These are phyloP conservation scores for Lithohypha guttulata DNA, from an alignment of 2,329 filamentous ascomycete genomes.

Conservation along the genomic window DNA sequence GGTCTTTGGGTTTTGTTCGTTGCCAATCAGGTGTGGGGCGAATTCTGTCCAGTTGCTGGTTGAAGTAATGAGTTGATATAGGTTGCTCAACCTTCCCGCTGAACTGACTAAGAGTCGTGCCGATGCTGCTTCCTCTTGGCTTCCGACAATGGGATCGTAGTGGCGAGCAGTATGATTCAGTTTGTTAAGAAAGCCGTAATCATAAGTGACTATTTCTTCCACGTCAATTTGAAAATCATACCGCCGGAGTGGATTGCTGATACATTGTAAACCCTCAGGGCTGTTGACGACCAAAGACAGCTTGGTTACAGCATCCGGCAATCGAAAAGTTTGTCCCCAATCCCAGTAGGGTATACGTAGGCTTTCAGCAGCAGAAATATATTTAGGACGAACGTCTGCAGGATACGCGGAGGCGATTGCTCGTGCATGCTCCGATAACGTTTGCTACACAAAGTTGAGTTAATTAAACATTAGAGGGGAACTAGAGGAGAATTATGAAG, in stretches of 20 bases:
- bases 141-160: conserved; percentile 12
- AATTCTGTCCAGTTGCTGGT: conserved; percentile 23
- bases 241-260: conserved; percentile 38
- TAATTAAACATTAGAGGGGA: no score
- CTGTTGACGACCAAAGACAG: conserved; percentile 34
- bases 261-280: conserved; percentile 28
- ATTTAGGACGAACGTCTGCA: conserved; percentile 37
- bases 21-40: conserved; percentile 15
- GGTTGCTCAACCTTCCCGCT: conserved; percentile 14
- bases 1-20: conserved; percentile 9
- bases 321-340: conserved; percentile 31
- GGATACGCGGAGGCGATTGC: conserved; percentile 33
- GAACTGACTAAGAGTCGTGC: conserved; percentile 16
- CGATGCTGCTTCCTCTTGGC: conserved; percentile 17
- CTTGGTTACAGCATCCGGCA: conserved; percentile 30
- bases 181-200: background rate
- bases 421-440: conserved; percentile 30
- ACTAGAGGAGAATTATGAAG: no score
- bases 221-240: conserved; percentile 26
- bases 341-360: conserved; percentile 42
- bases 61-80: conserved; percentile 24
- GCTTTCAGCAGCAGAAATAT: conserved; percentile 33
- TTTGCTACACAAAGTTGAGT: conserved; percentile 25
- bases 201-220: conserved; percentile 13
- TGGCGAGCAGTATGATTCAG: conserved; percentile 18